These are phyloP conservation scores for Purpureocillium takamizusanense DNA, from an alignment of 2,329 filamentous ascomycete species.

Conservation along the genomic window DNA sequence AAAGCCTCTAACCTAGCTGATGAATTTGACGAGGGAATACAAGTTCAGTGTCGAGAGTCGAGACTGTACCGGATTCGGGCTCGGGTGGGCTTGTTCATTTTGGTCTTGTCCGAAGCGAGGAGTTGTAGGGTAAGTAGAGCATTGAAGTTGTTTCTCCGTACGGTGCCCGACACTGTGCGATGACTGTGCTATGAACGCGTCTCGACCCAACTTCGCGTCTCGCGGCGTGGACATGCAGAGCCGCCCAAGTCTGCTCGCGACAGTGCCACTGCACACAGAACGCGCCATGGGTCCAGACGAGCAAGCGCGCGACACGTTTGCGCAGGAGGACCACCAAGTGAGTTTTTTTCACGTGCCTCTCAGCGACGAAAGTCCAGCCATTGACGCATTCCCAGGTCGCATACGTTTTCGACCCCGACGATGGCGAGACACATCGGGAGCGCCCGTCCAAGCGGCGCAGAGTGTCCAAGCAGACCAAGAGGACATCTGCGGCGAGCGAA, in stretches of 20 bases:
- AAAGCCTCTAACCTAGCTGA: conserved; percentile 2
- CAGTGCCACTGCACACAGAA: too few species aligned
- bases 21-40: conserved; percentile 6
- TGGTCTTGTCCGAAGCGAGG: too few species aligned
- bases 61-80: too few species aligned
- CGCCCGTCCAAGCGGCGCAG: conserved; percentile 50
- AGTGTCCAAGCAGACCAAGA: conserved; percentile 31
- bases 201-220: too few species aligned
- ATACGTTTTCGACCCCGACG: conserved; percentile 30
- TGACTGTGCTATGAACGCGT: too few species aligned
- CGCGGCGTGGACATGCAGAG: too few species aligned
- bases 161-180: background rate
- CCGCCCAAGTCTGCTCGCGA: too few species aligned
- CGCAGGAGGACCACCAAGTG: conserved; percentile 38
- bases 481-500: conserved; percentile 5
- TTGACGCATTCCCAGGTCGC: conserved; percentile 3
- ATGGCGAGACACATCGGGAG: conserved; percentile 22
- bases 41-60: too few species aligned
- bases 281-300: conserved; percentile 15
- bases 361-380: background rate
- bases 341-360: background rate
- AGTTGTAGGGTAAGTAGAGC: too few species aligned
- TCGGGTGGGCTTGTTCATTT: background rate
- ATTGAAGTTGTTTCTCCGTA: background rate
- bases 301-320: conserved; percentile 12